Evolutionary conservation across 2,329 filamentous ascomycete species (phyloP), one percentile per base, ranked within the genome.

Genomic region (Neopestalotiopsis rosae): DNA sequence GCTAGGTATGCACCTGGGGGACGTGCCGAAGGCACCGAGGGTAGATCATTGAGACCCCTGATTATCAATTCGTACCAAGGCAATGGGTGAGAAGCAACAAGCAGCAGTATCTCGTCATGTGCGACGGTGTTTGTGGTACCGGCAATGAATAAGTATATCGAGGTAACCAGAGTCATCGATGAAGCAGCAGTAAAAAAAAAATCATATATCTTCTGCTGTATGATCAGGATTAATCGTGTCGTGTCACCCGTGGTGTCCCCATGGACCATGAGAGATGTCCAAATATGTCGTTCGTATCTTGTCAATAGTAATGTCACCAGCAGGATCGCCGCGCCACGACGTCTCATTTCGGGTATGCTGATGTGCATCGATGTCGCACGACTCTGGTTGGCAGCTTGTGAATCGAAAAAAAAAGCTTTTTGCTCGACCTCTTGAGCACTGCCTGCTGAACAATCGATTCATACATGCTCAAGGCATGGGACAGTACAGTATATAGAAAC

Each of bases 321-420:
- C 45, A 52, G 45, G 45, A 52, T 52, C 45, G 45, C 45, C n/a
- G 45, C 45, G 45, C n/a, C 45, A 52, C 45, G 45, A 52, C 45
- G 45, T 52, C 45, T 52, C 45, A 52, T 52, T 52, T 52, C 14
- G 45, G 17, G 20, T 10, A 24, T n/a, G 45, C 45, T 52, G 14
- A 7, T 52, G 45, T 52, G 45, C 45, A 20, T 52, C 9, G n/a
- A n/a, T 52, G 45, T 52, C 45, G 45, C 45, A 52, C 45, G 45
- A 52, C 17, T 24, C 20, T 17, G 24, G 24, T 28, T 28, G 45
- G 45, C 45, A 52, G n/a, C 20, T 24, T n/a, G 45, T 52, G 10
- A 20, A 24, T n/a, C 20, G 45, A 20, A 52, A 1, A n/a, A n/a
- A 52, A 52, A 1, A n/a, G 17, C n/a, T 17, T 52, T n/a, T 20